Base-by-base conservation (phyloP, 2,329 filamentous ascomycete genomes). In the Beauveria sp. region DNA sequence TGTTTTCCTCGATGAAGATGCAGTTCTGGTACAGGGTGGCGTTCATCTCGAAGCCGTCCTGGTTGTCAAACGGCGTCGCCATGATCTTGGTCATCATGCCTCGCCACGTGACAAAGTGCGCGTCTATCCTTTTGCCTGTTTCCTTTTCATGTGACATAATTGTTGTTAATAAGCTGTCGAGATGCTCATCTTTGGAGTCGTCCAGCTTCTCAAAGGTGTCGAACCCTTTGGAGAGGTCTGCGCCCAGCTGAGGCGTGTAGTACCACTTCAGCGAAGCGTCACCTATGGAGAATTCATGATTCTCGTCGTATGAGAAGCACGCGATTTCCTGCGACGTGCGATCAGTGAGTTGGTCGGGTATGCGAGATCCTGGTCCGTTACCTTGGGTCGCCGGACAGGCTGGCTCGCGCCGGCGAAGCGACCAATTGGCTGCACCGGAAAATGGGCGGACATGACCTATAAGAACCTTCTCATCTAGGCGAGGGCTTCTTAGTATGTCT, bases 61-160 rank as follows among this genome's bases (percentile, higher is more conserved):
- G 84, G 65, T 88, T 83, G 65, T 96, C 91, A 71, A 90, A 97
- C 0, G 91, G 89, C 0, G 88, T 80, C 0, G 87, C 86, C 86
- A 97, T 86, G 66, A 99, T 91, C 91, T 97, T 99, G 64, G 94
- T 97, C 88, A 99, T 92, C 91, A 97, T 97, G 43, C 94, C 94
- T 69, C 94, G 82, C 93, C 93, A 99, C 1, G 93, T 97, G 56
- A 97, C 81, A 51, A 97, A 72, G 67, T 96, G 86, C 2, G 89
- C 88, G 63, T 92, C 86, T 37, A 88, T 86, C 69, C 82, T 87
- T 68, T 84, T 80, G 2, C 84, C 82, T 0, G 81, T 84, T 65
- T 85, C 79, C 71, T 86, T 80, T 74, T 97, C 94, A 66, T 90
- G 80, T 28, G 83, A 81, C 54, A 86, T 79, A 51, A 99, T 84